Conservation (phyloP, 129 eudicot genomes). For the Lactuca saligna region DNA sequence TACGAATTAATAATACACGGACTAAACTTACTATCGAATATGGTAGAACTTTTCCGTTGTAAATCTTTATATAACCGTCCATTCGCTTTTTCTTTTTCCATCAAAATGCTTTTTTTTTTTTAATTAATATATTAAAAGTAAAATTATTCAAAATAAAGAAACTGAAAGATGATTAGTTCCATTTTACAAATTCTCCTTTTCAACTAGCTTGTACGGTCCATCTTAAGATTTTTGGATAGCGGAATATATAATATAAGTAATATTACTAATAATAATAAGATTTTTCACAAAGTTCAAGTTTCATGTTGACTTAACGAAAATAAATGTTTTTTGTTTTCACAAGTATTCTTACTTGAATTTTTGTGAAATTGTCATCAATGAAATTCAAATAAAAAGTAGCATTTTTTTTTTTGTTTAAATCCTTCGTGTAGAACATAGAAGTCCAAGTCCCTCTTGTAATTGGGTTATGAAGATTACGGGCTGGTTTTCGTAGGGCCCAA, state of each 20-base stretch:
- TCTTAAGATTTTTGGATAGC: background rate
- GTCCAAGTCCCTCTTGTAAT: no score
- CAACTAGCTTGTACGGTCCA: background rate
- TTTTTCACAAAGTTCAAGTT: background rate
- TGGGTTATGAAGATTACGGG: background rate
- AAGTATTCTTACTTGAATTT: background rate
- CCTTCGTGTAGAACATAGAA: no score
- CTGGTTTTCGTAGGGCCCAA: background rate
- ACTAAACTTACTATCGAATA: background rate
- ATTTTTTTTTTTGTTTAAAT: no score
- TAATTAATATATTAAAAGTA: background rate
- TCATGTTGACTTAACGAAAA: background rate
- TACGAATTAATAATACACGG: background rate
- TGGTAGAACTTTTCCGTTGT: background rate
- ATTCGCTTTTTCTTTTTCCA: background rate
- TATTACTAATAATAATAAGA: no score
- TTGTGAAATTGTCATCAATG: background rate
- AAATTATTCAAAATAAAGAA: background rate
- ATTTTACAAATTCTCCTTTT: slow-evolving; percentile 1
- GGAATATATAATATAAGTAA: no score
- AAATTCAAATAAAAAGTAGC: no score
- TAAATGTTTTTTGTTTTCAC: background rate
- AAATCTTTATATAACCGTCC: background rate
- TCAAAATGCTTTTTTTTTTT: background rate
- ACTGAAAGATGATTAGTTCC: background rate